phyloP scores from a whole-genome alignment of 305 asterid species.

The Withania somnifera region DNA sequence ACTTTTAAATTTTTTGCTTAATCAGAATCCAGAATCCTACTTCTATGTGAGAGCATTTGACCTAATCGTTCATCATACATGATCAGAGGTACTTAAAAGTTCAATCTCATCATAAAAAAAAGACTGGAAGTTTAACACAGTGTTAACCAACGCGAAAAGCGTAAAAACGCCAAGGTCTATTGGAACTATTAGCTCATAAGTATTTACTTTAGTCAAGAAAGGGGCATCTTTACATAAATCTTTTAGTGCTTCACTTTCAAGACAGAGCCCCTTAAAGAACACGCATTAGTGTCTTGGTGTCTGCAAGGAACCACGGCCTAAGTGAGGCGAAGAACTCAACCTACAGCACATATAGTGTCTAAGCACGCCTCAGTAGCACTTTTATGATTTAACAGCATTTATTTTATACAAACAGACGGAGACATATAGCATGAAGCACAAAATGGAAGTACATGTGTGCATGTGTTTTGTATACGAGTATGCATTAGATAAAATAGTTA shows the following conservation, averaged over 20 bases:
- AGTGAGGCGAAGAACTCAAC: background rate
- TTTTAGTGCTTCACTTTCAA: background rate
- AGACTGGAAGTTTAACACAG: background rate
- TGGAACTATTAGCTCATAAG: background rate
- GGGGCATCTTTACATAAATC: background rate
- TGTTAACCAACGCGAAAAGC: background rate
- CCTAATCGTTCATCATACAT: no score
- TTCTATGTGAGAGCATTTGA: no score
- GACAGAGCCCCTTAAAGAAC: background rate
- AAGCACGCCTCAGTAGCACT: background rate
- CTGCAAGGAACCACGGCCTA: background rate
- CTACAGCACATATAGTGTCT: background rate
- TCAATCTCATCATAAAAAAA: no score
- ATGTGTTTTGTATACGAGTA: background rate
- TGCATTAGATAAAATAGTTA: background rate
- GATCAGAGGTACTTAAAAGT: no score
- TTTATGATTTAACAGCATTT: background rate
- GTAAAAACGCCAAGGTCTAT: background rate
- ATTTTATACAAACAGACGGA: background rate
- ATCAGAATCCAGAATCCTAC: no score
- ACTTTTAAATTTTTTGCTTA: no score
- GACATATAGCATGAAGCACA: background rate
- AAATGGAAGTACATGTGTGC: background rate
- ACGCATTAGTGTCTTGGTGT: background rate
- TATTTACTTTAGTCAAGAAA: background rate